phyloP scores from a whole-genome alignment of 768 basidiomycete genomes.

The Mrakia frigida region DNA sequence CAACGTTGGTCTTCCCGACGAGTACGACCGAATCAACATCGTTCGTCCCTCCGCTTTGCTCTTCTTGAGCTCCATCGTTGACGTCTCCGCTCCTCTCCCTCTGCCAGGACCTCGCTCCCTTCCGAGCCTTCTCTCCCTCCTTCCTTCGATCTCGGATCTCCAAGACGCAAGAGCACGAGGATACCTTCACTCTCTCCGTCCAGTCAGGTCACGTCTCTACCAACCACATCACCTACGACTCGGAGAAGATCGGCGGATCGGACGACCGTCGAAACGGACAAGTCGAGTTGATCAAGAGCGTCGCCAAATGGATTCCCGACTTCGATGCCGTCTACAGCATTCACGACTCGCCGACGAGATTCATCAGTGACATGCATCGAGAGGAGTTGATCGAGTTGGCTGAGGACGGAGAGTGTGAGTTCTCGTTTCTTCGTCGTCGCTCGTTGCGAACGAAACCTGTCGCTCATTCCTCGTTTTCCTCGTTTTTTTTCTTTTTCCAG shows the following conservation, averaged over 20 bases:
- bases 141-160: conserved; percentile 11
- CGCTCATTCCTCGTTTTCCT: not conserved
- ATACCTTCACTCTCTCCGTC: conserved; percentile 25
- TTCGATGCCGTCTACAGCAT: conserved; percentile 37
- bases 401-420: conserved; percentile 40
- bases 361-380: conserved; percentile 36
- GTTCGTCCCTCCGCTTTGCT: conserved; percentile 7
- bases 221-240: conserved; percentile 20
- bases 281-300: conserved; percentile 28
- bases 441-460: not conserved
- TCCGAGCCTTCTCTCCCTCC: conserved; percentile 32
- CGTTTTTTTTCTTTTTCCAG: not conserved
- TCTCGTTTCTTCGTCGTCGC: not conserved
- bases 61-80: not conserved
- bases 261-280: conserved; percentile 37
- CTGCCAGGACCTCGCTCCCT: conserved; percentile 35
- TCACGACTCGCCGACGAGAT: conserved; percentile 37
- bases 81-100: not conserved
- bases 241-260: conserved; percentile 34
- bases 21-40: conserved; percentile 39
- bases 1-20: conserved; percentile 38
- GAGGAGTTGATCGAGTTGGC: conserved; percentile 36
- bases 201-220: not conserved
- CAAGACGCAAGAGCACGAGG: conserved; percentile 7
- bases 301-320: conserved; percentile 32